Evolutionary conservation across 2,329 filamentous ascomycete species (phyloP), one percentile per base, ranked within the genome.

Genomic region (Sordariomycetes sp.): DNA sequence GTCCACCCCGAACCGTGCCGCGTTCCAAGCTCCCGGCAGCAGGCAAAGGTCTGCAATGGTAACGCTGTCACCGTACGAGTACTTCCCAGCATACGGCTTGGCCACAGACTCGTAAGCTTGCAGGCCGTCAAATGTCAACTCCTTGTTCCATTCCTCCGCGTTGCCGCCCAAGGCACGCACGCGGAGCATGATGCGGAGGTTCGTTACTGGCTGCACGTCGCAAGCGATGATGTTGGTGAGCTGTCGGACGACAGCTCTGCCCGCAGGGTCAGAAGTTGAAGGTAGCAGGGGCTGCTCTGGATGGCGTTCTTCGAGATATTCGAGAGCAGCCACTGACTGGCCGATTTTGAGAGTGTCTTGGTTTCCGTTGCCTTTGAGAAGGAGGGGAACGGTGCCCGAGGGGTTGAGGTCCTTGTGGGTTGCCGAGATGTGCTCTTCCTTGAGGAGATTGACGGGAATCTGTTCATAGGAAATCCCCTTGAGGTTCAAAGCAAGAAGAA

Each of bases 151-250:
- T 4, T 55, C 52, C 17, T 59, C 59, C 1, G 60, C 55, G 2
- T 59, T 61, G 2, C 53, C 57, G 0, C 62, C 65, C 17, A 36
- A 26, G 7, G 33, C 14, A 14, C 29, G 21, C 14, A 33, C 33
- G 34, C 32, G 32, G 20, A 39, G 30, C 34, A 36, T 29, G 20
- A 39, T 33, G 28, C 31, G 34, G 15, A 38, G 36, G 19, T 41
- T 41, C 2, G 75, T 77, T 2, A 75, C 62, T 6, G 77, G 75
- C 50, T 80, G 76, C 5, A 69, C 61, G 40, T 81, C 77, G 19
- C 61, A 58, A 6, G 63, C 61, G 19, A 80, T 54, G n/a, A 80
- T 70, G 33, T 57, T 47, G 4, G 66, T 63, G 8, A 82, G 53
- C 4, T 67, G 63, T 12, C 75, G 66, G 0, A 74, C 70, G 3